A percentile compares a stretch with the other conserved stretches of the same genome.
These are phyloP conservation scores for Ophiostoma quercus DNA, from an alignment of 2,329 filamentous ascomycete species.

Conservation along the genomic window DNA sequence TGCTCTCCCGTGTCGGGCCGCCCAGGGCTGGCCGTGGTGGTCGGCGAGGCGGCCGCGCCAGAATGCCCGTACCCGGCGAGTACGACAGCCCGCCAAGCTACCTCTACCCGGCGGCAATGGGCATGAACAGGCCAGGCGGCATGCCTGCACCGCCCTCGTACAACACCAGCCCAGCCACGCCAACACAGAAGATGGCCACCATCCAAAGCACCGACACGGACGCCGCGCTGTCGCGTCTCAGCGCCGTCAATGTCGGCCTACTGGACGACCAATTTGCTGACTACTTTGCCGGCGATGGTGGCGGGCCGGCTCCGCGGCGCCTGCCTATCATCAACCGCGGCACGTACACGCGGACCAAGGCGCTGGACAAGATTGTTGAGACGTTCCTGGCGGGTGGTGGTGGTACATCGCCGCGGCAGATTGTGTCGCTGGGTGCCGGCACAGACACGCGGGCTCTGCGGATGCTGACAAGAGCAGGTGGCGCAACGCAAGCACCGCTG, in stretches of 20 bases:
- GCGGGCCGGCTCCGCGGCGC: slow-evolving; percentile 53
- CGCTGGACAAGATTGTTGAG: slow-evolving; percentile 71
- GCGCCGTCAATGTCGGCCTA: slow-evolving; percentile 81
- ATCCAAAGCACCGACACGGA: slow-evolving; percentile 90
- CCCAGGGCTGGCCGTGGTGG: slow-evolving; percentile 30
- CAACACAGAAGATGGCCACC: slow-evolving; percentile 54
- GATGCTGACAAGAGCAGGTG: slow-evolving; percentile 46
- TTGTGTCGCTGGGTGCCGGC: slow-evolving; percentile 87
- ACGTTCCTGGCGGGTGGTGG: slow-evolving; percentile 54
- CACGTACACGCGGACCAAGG: slow-evolving; percentile 84
- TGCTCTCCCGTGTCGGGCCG: slow-evolving; percentile 48
- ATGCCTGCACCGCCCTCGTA: neutral
- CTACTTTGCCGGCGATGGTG: slow-evolving; percentile 53
- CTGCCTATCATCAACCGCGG: slow-evolving; percentile 95
- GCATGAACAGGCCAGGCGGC: neutral
- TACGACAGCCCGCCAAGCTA: slow-evolving; percentile 2
- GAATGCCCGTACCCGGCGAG: neutral
- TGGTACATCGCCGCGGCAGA: slow-evolving; percentile 51
- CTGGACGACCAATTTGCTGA: slow-evolving; percentile 73
- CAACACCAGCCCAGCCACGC: neutral
- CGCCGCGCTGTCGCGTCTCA: slow-evolving; percentile 81
- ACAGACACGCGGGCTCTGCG: slow-evolving; percentile 88
- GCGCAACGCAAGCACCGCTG: neutral
- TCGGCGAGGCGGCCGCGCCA: neutral
- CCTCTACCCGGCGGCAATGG: neutral